phyloP scores from a whole-genome alignment of 495 filamentous ascomycete genomes.

The Glonium stellatum region DNA sequence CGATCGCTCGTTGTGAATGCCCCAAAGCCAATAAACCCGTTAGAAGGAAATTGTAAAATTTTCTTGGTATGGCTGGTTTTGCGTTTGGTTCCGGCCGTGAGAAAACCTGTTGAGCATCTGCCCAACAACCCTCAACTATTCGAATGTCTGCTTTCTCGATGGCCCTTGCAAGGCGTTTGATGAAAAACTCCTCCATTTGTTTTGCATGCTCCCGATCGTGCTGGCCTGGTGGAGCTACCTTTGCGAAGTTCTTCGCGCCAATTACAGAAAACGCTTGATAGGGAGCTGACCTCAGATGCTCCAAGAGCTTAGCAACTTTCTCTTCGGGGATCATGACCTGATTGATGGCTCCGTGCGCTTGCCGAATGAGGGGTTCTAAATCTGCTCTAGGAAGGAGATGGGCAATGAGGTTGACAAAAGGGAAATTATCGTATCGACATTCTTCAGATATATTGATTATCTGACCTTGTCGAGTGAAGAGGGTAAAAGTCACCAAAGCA shows the following conservation, averaged over 20 bases:
- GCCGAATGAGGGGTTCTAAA: neutral
- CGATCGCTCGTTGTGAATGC: conserved; percentile 43
- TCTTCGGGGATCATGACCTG: conserved; percentile 6
- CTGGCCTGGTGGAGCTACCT: neutral
- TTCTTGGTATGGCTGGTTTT: conserved; percentile 12
- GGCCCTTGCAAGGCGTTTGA: conserved; percentile 3
- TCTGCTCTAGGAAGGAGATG: neutral
- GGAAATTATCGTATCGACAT: neutral
- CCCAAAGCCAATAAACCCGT: conserved; percentile 44
- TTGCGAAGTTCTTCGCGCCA: neutral
- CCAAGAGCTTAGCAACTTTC: conserved; percentile 29
- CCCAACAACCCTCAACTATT: conserved; percentile 12
- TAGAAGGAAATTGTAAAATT: conserved; percentile 50
- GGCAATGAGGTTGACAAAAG: neutral
- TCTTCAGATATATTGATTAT: neutral
- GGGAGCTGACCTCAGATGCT: conserved; percentile 9
- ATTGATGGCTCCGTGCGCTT: neutral
- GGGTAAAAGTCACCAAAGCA: neutral
- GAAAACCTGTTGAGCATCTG: conserved; percentile 4
- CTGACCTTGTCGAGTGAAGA: neutral
- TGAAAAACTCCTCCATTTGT: neutral
- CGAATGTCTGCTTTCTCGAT: conserved; percentile 4
- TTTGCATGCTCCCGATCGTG: neutral
- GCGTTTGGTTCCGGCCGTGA: neutral
- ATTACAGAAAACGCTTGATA: conserved; percentile 4